phyloP scores from a whole-genome alignment of 495 filamentous ascomycete genomes.

The Penicillium alfredii region DNA sequence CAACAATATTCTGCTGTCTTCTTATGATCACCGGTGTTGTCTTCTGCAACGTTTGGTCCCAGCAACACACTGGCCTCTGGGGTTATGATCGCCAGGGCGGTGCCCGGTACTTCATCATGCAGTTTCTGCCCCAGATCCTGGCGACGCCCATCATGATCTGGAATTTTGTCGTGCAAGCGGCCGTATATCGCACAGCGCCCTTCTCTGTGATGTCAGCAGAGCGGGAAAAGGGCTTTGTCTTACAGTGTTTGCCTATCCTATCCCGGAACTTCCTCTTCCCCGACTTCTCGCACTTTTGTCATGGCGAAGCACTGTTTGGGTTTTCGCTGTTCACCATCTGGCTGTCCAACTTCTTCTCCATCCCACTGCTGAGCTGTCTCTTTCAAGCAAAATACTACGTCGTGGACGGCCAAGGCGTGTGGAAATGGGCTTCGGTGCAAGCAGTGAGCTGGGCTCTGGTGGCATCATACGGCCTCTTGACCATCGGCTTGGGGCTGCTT shows the following conservation, averaged over 20 bases:
- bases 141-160: slow-evolving; percentile 67
- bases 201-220: slow-evolving; percentile 69
- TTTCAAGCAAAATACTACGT: slow-evolving; percentile 55
- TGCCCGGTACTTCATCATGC: slow-evolving; percentile 75
- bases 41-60: slow-evolving; percentile 69
- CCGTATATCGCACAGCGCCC: slow-evolving; percentile 71
- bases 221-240: slow-evolving; percentile 25
- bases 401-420: slow-evolving; percentile 40
- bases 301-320: slow-evolving; percentile 50
- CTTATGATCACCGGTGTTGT: slow-evolving; percentile 66
- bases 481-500: slow-evolving; percentile 51
- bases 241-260: slow-evolving; percentile 40
- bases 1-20: slow-evolving; percentile 54
- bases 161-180: slow-evolving; percentile 64
- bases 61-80: slow-evolving; percentile 55
- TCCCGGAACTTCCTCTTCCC: slow-evolving; percentile 53
- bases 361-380: slow-evolving; percentile 58
- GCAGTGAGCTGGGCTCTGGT: slow-evolving; percentile 74
- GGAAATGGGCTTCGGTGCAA: slow-evolving; percentile 74
- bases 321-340: slow-evolving; percentile 52
- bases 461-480: slow-evolving; percentile 61
- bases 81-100: slow-evolving; percentile 60
- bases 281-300: slow-evolving; percentile 49
- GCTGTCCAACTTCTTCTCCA: slow-evolving; percentile 55
- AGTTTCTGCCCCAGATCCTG: slow-evolving; percentile 76